Base-by-base conservation (phyloP, 2,329 filamentous ascomycete genomes). In the Hymenoscyphus infarciens region DNA sequence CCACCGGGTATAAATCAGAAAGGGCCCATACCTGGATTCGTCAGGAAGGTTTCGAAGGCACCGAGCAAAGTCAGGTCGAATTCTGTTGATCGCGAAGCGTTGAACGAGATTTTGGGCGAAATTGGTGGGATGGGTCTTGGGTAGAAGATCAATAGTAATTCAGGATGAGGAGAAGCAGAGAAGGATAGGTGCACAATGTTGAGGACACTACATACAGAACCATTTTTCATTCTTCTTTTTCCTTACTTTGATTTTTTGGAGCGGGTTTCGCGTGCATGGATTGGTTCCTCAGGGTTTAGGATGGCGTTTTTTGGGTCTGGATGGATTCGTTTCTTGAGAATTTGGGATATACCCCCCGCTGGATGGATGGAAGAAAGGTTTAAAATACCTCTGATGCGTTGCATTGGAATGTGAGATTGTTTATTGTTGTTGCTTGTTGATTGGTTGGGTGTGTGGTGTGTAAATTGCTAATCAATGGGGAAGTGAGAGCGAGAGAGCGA, bases 1-100 rank as follows among this genome's bases (percentile, higher is more conserved):
- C 76, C 83, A 4, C 84, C 89, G 1, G 91, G 91, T 0, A 91
- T 95, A 72, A 95, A 95, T 70, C 91, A 94, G 72, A 82, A 84
- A 1, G 91, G 91, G 0, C 81, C 85, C 0, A 88, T 95, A 53
- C 85, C 89, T 0, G 90, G 91, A 0, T 89, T 94, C 67, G 58
- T 67, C 11, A 80, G 85, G 29, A 80, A 83, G 61, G 53, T 45
- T 1, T 69, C 70, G n/a, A 71, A 64, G 39, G 68, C 69, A 29
- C 73, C 74, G 6, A 71, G 70, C 54, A 67, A 68, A 49, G 73
- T 74, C 3, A 66, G 57, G n/a, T 63, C 72, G 1, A 66, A 64
- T 10, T 56, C 58, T 2, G 68, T 74, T 2, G 72, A 74, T 63
- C 65, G 64, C 39, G 72, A 74, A 39, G 72, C 72, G 10, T 57